These are phyloP conservation scores for Piper longum DNA, from an alignment of 164 flowering plant species.

Conservation along the genomic window DNA sequence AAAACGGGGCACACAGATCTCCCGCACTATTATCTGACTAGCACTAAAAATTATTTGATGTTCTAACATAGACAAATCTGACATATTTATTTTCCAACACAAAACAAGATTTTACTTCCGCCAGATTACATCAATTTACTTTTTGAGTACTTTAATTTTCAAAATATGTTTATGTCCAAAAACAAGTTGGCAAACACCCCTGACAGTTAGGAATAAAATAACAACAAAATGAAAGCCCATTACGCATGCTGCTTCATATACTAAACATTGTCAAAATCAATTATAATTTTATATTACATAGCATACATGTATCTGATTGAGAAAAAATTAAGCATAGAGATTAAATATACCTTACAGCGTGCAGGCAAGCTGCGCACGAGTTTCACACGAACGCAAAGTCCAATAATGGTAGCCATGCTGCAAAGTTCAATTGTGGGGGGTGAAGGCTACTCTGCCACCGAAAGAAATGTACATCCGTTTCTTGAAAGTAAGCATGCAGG, in stretches of 20 bases:
- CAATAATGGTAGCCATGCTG: conserved; percentile 77
- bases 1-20: too few species aligned
- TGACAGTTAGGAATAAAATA: not conserved
- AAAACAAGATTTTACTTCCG: too few species aligned
- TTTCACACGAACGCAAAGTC: conserved; percentile 70
- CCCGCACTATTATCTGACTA: too few species aligned
- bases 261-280: not conserved
- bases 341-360: conserved; percentile 56
- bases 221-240: not conserved
- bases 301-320: not conserved
- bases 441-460: conserved; percentile 62
- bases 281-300: not conserved
- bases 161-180: not conserved
- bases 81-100: too few species aligned
- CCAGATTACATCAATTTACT: too few species aligned
- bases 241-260: not conserved
- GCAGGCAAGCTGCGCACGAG: conserved; percentile 71
- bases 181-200: not conserved
- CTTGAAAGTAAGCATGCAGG: not conserved
- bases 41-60: too few species aligned
- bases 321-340: not conserved
- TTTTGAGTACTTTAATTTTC: too few species aligned
- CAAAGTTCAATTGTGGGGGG: conserved; percentile 91
- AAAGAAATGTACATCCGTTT: not conserved
- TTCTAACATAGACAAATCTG: too few species aligned